Conservation (phyloP, 2,329 filamentous ascomycete species). For the Nannizziopsis arthrosporioides region DNA sequence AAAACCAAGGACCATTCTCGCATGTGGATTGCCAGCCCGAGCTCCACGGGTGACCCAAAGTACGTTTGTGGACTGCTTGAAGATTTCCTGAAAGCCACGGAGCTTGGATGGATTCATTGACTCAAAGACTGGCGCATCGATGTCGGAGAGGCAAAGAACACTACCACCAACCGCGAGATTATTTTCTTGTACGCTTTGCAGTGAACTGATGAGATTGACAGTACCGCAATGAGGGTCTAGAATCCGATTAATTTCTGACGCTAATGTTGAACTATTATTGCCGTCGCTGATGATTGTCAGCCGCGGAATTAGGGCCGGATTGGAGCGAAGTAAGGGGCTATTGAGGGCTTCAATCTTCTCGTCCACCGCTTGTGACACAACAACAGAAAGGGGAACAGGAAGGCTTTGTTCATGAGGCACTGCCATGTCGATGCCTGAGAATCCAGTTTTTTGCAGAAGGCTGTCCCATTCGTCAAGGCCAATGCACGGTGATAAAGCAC, state of each 20-base stretch:
- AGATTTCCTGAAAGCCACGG: not conserved
- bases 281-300: not conserved
- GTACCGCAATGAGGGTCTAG: conserved; percentile 10
- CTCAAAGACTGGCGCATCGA: conserved; percentile 12
- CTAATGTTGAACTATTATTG: too few species aligned
- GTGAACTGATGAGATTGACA: conserved; percentile 5
- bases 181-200: conserved; percentile 16
- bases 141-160: conserved; percentile 9
- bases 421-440: conserved; percentile 11
- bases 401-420: conserved; percentile 2
- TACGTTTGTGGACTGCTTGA: not conserved
- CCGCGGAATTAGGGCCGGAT: not conserved
- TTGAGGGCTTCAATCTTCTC: conserved; percentile 2
- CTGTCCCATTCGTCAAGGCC: conserved; percentile 8
- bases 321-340: not conserved
- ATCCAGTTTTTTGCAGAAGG: conserved; percentile 10
- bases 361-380: conserved; percentile 11
- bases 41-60: conserved; percentile 11
- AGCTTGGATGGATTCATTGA: not conserved
- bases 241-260: not conserved
- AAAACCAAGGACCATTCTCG: conserved; percentile 9
- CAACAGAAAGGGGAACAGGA: not conserved
- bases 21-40: conserved; percentile 6
- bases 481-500: conserved; percentile 2
- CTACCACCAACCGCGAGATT: conserved; percentile 15